A percentile compares a stretch with the other conserved stretches of the same genome.
phyloP scores from a whole-genome alignment of 192 early-diverging fungal genomes.

The Allomyces javanicus region DNA sequence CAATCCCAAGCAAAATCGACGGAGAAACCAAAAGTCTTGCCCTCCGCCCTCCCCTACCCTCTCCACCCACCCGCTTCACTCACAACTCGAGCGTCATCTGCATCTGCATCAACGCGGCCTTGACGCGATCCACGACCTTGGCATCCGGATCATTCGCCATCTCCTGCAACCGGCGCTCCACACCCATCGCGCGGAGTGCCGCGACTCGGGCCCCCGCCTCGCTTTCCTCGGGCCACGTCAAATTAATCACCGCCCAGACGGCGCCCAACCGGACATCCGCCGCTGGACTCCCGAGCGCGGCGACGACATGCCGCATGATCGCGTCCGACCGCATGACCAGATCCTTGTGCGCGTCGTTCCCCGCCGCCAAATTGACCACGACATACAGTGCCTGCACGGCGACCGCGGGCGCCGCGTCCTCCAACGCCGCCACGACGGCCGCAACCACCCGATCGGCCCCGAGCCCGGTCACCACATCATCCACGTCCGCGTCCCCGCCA shows the following conservation, averaged over 20 bases:
- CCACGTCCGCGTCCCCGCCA: slow-evolving; percentile 29
- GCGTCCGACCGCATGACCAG: slow-evolving; percentile 22
- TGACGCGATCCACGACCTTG: slow-evolving; percentile 54
- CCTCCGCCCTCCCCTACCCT: no score
- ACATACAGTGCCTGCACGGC: slow-evolving; percentile 36
- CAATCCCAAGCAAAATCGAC: no score
- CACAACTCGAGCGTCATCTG: no score
- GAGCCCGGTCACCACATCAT: slow-evolving; percentile 44
- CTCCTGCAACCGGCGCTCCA: slow-evolving; percentile 30
- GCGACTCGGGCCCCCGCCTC: slow-evolving; percentile 18
- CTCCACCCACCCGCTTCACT: no score
- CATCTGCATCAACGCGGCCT: slow-evolving; percentile 43
- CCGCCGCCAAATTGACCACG: slow-evolving; percentile 49
- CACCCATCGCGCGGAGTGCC: slow-evolving; percentile 27
- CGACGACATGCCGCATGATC: background rate
- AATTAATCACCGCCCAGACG: slow-evolving; percentile 54
- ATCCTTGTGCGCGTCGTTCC: slow-evolving; percentile 37
- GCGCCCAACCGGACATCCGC: slow-evolving; percentile 38
- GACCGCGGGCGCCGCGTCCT: slow-evolving; percentile 9
- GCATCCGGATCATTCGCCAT: slow-evolving; percentile 34
- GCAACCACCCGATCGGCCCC: slow-evolving; percentile 34
- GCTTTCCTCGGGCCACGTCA: slow-evolving; percentile 44
- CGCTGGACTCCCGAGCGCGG: slow-evolving; percentile 25
- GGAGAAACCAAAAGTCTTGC: no score
- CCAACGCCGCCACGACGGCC: slow-evolving; percentile 43